Evolutionary conservation across 2,329 filamentous ascomycete genomes (phyloP).

Genomic region (Pochonia chlamydosporia): DNA sequence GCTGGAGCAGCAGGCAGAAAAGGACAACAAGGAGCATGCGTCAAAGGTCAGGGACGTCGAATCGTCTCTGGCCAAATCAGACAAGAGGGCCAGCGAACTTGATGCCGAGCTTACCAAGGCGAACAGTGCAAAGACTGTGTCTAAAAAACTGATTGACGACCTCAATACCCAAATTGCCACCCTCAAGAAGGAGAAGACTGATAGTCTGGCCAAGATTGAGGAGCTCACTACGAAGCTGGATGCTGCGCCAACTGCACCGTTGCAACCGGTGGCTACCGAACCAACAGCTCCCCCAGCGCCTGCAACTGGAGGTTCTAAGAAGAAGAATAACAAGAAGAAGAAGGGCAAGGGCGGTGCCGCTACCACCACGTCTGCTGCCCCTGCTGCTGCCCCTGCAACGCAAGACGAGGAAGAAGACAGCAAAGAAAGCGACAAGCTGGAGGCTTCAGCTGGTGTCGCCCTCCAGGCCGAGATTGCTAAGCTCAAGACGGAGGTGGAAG

Average conservation of each 20-base stretch:
- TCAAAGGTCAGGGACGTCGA: slow-evolving; percentile 30
- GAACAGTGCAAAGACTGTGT: slow-evolving; percentile 31
- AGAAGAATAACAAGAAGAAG: slow-evolving; percentile 86
- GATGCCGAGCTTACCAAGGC: slow-evolving; percentile 35
- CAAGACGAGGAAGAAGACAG: slow-evolving; percentile 28
- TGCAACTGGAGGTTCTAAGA: slow-evolving; percentile 27
- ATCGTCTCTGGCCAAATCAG: slow-evolving; percentile 26
- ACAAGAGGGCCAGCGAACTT: slow-evolving; percentile 31
- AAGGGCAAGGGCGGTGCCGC: slow-evolving; percentile 70
- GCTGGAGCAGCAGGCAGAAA: slow-evolving; percentile 30
- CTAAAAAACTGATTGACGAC: slow-evolving; percentile 35
- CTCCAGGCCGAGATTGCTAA: slow-evolving; percentile 44
- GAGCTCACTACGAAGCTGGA: slow-evolving; percentile 41
- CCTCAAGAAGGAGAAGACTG: slow-evolving; percentile 26
- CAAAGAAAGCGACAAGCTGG: slow-evolving; percentile 7
- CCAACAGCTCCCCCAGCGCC: slow-evolving; percentile 16
- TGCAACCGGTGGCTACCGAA: slow-evolving; percentile 15
- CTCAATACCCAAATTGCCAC: slow-evolving; percentile 30
- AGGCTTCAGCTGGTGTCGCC: slow-evolving; percentile 25
- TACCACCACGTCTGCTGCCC: slow-evolving; percentile 23
- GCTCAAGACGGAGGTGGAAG: slow-evolving; percentile 47
- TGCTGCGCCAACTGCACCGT: slow-evolving; percentile 15
- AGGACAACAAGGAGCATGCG: slow-evolving; percentile 24
- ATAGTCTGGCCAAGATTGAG: slow-evolving; percentile 26
- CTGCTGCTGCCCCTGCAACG: slow-evolving; percentile 17